These are phyloP conservation scores for Alternaria triticina DNA, from an alignment of 2,329 filamentous ascomycete genomes.

Conservation along the genomic window DNA sequence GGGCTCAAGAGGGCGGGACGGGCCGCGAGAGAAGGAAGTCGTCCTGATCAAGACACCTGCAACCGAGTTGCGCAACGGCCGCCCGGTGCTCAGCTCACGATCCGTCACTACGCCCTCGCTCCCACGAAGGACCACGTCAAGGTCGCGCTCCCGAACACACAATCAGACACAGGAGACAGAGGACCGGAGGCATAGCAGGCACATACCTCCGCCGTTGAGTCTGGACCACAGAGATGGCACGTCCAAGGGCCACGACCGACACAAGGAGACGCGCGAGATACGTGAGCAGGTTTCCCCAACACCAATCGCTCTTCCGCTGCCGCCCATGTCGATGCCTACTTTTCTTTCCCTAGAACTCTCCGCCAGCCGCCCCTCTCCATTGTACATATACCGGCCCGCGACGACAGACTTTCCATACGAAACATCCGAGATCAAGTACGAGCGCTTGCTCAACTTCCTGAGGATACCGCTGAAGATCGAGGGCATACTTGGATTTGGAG, in stretches of 20 bases:
- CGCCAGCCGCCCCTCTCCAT: conserved; percentile 64
- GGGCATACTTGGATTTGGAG: conserved; percentile 83
- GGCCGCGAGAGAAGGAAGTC: conserved; percentile 34
- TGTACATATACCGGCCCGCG: conserved; percentile 67
- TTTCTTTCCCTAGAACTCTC: conserved; percentile 71
- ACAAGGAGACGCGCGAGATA: conserved; percentile 28
- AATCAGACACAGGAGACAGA: conserved; percentile 28
- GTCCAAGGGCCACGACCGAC: conserved; percentile 38
- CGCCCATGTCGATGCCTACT: conserved; percentile 68
- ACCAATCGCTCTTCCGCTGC: conserved; percentile 60
- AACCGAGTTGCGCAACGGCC: conserved; percentile 29
- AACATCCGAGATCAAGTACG: conserved; percentile 88
- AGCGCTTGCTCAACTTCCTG: conserved; percentile 88
- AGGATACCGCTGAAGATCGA: conserved; percentile 83
- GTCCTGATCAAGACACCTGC: conserved; percentile 39
- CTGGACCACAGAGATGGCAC: conserved; percentile 40
- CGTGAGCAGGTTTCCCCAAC: conserved; percentile 51
- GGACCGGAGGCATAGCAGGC: conserved; percentile 24
- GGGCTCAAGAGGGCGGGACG: conserved; percentile 16
- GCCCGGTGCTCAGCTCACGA: conserved; percentile 42
- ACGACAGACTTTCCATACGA: conserved; percentile 77
- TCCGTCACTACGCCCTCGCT: conserved; percentile 48
- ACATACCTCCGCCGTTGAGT: conserved; percentile 42
- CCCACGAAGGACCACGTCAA: conserved; percentile 47
- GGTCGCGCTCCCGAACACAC: conserved; percentile 26